Percentiles rank a stretch among this genome's conserved stretches.
phyloP scores from a whole-genome alignment of 2,329 filamentous ascomycete species.

The Xylariaceae sp. region DNA sequence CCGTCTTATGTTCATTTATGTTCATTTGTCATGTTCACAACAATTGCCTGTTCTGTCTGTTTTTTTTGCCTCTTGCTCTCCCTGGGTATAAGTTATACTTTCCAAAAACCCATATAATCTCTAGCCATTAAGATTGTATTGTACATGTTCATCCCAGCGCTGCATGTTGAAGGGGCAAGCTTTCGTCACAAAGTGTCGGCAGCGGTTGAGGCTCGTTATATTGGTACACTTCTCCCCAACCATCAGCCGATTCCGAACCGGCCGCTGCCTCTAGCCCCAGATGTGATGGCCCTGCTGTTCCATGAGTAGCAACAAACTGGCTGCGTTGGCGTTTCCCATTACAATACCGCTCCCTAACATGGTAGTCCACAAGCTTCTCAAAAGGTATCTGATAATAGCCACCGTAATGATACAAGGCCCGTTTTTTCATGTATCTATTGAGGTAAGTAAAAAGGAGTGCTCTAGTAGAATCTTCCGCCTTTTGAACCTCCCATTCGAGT shows the following conservation, averaged over 20 bases:
- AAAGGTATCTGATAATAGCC: constrained; percentile 31
- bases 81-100: not conserved
- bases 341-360: constrained; percentile 10
- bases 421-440: constrained; percentile 15
- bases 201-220: not conserved
- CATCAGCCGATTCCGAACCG: not conserved
- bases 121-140: not conserved
- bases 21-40: not conserved
- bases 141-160: not conserved
- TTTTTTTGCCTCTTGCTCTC: constrained; percentile 5
- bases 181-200: not conserved
- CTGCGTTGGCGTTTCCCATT: not conserved
- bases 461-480: constrained; percentile 22
- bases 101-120: not conserved
- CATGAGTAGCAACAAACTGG: not conserved
- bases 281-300: not conserved
- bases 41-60: not conserved
- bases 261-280: not conserved
- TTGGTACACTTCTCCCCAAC: not conserved
- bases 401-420: constrained; percentile 22
- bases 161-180: not conserved
- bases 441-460: constrained; percentile 35
- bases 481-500: constrained; percentile 22
- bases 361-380: constrained; percentile 28
- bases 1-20: no score